Conservation (phyloP, 2,329 filamentous ascomycete species). For the Colletotrichum endophyticum region DNA sequence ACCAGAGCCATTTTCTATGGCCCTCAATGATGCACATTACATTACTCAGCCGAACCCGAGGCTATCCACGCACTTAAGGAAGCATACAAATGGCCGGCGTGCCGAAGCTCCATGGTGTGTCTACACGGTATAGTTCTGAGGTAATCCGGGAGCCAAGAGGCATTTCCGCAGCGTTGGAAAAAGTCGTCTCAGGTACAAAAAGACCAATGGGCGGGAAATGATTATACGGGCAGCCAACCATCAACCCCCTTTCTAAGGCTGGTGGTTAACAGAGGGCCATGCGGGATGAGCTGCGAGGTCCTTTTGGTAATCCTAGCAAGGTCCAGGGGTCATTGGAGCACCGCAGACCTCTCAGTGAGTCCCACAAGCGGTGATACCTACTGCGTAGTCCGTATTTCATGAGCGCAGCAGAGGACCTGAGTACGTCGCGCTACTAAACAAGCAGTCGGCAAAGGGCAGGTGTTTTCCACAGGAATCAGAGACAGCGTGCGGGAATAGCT, state of each 20-base stretch:
- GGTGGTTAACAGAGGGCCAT: background rate
- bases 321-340: background rate
- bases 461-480: background rate
- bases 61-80: background rate
- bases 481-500: background rate
- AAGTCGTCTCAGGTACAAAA: background rate
- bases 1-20: background rate
- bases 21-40: background rate
- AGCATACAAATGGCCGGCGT: background rate
- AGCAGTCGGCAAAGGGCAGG: background rate
- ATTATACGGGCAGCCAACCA: background rate
- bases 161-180: background rate
- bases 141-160: background rate
- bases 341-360: background rate
- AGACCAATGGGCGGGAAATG: background rate
- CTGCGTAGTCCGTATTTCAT: background rate
- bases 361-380: background rate
- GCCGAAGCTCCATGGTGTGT: background rate
- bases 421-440: background rate
- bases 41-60: background rate
- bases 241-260: background rate
- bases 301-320: background rate
- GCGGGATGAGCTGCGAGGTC: background rate
- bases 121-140: background rate
- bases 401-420: background rate